A percentile compares a stretch with the other conserved stretches of the same genome.
Conservation (phyloP, 2,329 filamentous ascomycete genomes). For the Blumeriella jaapii region DNA sequence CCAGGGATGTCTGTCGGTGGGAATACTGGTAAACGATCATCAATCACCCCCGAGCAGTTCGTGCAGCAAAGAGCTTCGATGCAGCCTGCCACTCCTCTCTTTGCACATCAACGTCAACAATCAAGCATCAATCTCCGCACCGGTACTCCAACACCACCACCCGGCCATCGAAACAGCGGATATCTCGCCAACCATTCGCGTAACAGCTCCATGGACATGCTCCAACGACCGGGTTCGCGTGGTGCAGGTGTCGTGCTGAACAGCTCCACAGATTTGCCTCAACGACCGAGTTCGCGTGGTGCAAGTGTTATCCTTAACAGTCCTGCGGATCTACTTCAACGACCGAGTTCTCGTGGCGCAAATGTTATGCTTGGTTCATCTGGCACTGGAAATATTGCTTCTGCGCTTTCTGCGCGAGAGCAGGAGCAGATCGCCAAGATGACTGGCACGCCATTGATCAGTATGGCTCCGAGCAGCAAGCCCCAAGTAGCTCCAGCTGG, state of each 20-base stretch:
- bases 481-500: slow-evolving; percentile 41
- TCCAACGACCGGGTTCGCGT: no score
- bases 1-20: slow-evolving; percentile 48
- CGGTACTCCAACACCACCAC: slow-evolving; percentile 33
- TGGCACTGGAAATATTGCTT: slow-evolving; percentile 35
- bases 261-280: slow-evolving; percentile 35
- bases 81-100: slow-evolving; percentile 41
- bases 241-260: no score
- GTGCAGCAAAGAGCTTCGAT: slow-evolving; percentile 64
- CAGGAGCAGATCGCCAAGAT: slow-evolving; percentile 79
- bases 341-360: slow-evolving; percentile 49
- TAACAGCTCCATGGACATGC: slow-evolving; percentile 36
- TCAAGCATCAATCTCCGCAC: slow-evolving; percentile 38
- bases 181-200: slow-evolving; percentile 32
- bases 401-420: slow-evolving; percentile 69
- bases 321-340: slow-evolving; percentile 35
- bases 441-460: slow-evolving; percentile 65
- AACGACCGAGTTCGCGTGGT: slow-evolving; percentile 46
- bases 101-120: slow-evolving; percentile 46
- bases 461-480: slow-evolving; percentile 37
- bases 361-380: slow-evolving; percentile 27
- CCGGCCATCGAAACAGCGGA: slow-evolving; percentile 28
- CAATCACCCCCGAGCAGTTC: slow-evolving; percentile 66
- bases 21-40: slow-evolving; percentile 31
- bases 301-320: slow-evolving; percentile 34